Evolutionary conservation across 305 asterid species (phyloP), one percentile per base, ranked within the genome.

Genomic region (Withania somnifera): DNA sequence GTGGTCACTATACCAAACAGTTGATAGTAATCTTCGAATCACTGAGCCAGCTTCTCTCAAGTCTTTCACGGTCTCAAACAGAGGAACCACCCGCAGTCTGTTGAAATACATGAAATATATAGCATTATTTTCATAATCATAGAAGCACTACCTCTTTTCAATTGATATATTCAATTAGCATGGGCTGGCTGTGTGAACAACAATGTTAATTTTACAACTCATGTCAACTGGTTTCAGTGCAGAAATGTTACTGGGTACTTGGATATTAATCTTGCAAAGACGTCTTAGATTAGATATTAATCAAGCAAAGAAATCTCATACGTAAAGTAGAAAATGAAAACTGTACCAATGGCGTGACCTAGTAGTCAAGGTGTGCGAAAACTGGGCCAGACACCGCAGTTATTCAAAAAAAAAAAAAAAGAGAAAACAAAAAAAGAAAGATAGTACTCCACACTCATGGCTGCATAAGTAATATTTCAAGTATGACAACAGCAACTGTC

Each of bases 41-140:
- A 91, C 98, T 30, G 98, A 90, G 82, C 99, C 99, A 80, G 98
- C 98, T 86, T 86, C 90, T 88, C 99, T 90, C 92, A 94, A 90
- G 93, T 96, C 99, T 88, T 94, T 92, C 89, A 94, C 98, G 7
- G 98, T 96, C 89, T 96, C 99, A 88, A 96, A 96, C 67, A 96
- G 91, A 82, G 99, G 99, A 84, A 93, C 98, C 57, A 96, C 98
- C 61, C 99, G 94, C 79, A 96, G 88, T 88, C 99, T 96, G 81
- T 84, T 56, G 83, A 78, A 87, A 54, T 42, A 77, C 51, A 75
- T 28, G 42, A 78, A 40, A 47, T 15, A 73, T 50, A 47, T 47
- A 47, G 40, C 60, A 73, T 47, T 47, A 71, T 42, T 47, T 42
- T 42, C 56, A 42, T 45, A 71, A 42, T 7, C 57, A 45, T 71